Percentiles rank a stretch among this genome's conserved stretches.
Conservation (phyloP, 2,329 filamentous ascomycete species). For the Xylaria sp. region DNA sequence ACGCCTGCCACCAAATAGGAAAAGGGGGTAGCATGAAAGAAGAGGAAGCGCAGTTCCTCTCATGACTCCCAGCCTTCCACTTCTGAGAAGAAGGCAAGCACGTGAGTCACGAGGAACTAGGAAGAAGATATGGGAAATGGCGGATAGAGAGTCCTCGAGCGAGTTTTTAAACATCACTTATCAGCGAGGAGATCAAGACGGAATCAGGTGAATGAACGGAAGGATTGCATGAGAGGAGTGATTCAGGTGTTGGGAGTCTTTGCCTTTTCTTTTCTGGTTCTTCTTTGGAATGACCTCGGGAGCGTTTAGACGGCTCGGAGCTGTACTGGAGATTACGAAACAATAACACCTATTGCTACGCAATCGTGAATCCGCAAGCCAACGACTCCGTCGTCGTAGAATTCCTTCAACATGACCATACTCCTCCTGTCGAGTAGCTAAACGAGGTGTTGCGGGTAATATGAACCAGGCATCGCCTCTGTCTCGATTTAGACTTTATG, state of each 20-base stretch:
- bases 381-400: neutral
- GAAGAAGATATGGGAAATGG: neutral
- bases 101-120: neutral
- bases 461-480: neutral
- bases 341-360: constrained; percentile 10
- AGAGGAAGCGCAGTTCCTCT: neutral
- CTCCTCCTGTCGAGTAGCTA: neutral
- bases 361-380: constrained; percentile 1
- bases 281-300: constrained; percentile 5
- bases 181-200: constrained; percentile 12
- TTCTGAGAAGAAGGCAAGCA: neutral
- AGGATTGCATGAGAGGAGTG: constrained; percentile 16
- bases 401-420: neutral
- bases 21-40: neutral
- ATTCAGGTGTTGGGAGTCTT: constrained; percentile 29
- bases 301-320: constrained; percentile 9
- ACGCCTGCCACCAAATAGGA: constrained; percentile 56
- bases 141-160: neutral
- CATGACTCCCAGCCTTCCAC: neutral
- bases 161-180: constrained; percentile 6
- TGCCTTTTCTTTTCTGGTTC: constrained; percentile 13
- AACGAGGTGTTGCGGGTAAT: no score
- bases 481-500: neutral
- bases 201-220: constrained; percentile 10
- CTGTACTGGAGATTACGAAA: constrained; percentile 24